Conservation (phyloP, 2,329 filamentous ascomycete genomes). For the Cladosporium sp. region DNA sequence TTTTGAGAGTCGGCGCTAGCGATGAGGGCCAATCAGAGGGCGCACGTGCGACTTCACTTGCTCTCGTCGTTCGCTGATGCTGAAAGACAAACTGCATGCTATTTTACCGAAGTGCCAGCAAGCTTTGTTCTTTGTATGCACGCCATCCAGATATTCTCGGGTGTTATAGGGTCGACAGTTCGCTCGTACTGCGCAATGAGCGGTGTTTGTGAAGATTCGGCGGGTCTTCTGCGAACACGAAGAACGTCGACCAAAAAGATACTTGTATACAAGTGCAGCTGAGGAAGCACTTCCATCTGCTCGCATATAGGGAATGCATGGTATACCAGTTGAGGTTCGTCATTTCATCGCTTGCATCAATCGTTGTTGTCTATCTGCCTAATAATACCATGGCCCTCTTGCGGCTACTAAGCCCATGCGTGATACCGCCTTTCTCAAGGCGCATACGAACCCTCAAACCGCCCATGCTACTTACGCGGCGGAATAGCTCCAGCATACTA, state of each 20-base stretch:
- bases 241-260: not conserved
- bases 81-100: not conserved
- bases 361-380: too few species aligned
- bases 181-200: not conserved
- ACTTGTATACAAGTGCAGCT: not conserved
- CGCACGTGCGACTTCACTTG: conserved; percentile 16
- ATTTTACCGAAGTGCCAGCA: conserved; percentile 15
- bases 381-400: not conserved
- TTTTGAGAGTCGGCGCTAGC: conserved; percentile 7
- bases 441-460: not conserved
- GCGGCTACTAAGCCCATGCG: not conserved
- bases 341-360: too few species aligned
- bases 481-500: not conserved
- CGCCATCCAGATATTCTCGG: not conserved
- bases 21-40: not conserved
- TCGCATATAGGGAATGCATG: too few species aligned
- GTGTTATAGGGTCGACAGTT: not conserved
- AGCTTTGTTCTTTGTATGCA: conserved; percentile 6
- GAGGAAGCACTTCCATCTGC: too few species aligned
- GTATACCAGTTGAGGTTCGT: too few species aligned
- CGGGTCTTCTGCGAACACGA: not conserved
- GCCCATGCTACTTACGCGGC: not conserved
- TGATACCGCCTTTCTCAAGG: not conserved
- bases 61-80: not conserved
- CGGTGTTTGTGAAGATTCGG: not conserved